phyloP scores from a whole-genome alignment of 73 alveolate genomes.

The Symbiodinium pilosum region DNA sequence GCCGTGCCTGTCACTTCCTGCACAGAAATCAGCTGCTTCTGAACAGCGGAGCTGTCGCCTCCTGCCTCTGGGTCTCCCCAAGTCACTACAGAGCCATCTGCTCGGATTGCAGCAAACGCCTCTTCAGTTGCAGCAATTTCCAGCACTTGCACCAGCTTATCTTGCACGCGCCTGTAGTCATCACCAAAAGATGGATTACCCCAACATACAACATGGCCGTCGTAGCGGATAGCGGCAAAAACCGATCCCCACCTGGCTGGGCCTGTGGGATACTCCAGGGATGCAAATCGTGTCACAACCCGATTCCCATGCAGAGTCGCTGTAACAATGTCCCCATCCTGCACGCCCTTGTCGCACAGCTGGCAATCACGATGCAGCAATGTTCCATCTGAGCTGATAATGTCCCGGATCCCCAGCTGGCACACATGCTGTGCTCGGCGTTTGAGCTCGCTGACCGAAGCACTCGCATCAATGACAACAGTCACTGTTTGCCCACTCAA shows the following conservation, averaged over 20 bases:
- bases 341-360: background rate
- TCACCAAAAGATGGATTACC: background rate
- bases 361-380: background rate
- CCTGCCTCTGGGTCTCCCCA: background rate
- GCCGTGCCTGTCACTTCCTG: background rate
- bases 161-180: background rate
- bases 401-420: background rate
- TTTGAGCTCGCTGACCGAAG: background rate
- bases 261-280: conserved; percentile 6
- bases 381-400: background rate
- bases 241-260: conserved; percentile 7
- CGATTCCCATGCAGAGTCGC: conserved; percentile 11
- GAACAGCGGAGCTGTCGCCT: background rate
- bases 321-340: background rate
- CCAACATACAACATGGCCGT: background rate
- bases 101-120: background rate
- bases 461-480: background rate
- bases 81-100: background rate
- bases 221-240: background rate
- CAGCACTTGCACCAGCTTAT: background rate
- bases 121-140: background rate
- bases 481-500: background rate
- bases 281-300: background rate
- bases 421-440: background rate
- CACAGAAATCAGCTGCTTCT: background rate